Conservation (phyloP, 2,329 filamentous ascomycete genomes). For the Seiridium cupressi region DNA sequence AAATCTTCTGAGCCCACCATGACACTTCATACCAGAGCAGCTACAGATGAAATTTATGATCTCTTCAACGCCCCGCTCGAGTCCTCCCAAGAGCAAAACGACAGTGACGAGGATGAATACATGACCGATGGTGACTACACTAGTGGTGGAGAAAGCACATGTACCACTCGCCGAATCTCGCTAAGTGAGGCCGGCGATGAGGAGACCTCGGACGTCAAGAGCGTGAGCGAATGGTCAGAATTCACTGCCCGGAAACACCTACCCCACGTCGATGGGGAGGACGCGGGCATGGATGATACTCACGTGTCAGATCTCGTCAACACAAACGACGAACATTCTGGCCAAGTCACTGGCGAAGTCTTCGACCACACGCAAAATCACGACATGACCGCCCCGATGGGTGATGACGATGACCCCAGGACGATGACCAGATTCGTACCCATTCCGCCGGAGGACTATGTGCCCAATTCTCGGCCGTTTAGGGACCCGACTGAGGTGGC, state of each 20-base stretch:
- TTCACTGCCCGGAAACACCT: constrained; percentile 75
- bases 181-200: constrained; percentile 39
- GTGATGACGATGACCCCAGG: constrained; percentile 43
- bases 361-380: constrained; percentile 31
- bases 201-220: constrained; percentile 58
- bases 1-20: constrained; percentile 78
- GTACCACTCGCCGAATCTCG: constrained; percentile 67
- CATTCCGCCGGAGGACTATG: constrained; percentile 81
- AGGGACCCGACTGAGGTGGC: constrained; percentile 76
- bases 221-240: constrained; percentile 83
- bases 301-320: constrained; percentile 38
- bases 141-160: constrained; percentile 81
- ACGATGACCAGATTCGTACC: constrained; percentile 72
- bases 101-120: constrained; percentile 62
- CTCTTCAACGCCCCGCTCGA: constrained; percentile 87
- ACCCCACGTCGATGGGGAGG: constrained; percentile 41
- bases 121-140: constrained; percentile 76
- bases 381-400: constrained; percentile 27
- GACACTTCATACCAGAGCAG: constrained; percentile 93
- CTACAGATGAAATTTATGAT: constrained; percentile 95
- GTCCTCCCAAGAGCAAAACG: constrained; percentile 32
- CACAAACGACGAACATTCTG: constrained; percentile 29
- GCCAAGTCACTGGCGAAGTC: constrained; percentile 15
- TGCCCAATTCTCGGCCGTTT: constrained; percentile 75
- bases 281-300: constrained; percentile 32